Percentiles rank a stretch among this genome's conserved stretches.
These are phyloP conservation scores for Claviceps sp. DNA, from an alignment of 2,329 filamentous ascomycete species.

Conservation along the genomic window DNA sequence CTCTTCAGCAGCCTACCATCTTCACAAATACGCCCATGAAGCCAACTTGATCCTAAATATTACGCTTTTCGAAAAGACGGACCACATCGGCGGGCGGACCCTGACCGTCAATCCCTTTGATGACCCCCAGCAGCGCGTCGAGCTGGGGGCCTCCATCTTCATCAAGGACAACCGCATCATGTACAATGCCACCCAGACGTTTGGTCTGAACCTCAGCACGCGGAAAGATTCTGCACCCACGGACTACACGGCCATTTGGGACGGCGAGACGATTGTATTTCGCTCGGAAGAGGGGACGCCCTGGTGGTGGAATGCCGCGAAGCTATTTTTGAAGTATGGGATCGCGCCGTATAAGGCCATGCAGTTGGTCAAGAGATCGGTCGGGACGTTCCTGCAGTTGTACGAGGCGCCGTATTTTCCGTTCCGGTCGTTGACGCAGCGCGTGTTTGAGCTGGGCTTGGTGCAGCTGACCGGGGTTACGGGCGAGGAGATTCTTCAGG, in stretches of 20 bases:
- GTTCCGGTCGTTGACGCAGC: conserved; percentile 60
- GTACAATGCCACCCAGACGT: conserved; percentile 54
- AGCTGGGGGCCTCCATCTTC: conserved; percentile 88
- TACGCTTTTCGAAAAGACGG: conserved; percentile 72
- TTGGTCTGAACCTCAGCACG: conserved; percentile 49
- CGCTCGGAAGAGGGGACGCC: conserved; percentile 43
- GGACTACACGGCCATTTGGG: conserved; percentile 64
- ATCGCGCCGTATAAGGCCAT: conserved; percentile 61
- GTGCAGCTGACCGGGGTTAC: conserved; percentile 52
- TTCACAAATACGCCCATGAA: conserved; percentile 55
- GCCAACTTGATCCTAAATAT: conserved; percentile 56
- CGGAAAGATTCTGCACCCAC: conserved; percentile 32
- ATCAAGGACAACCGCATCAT: conserved; percentile 75
- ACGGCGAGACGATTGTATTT: conserved; percentile 63
- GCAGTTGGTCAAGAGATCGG: conserved; percentile 55
- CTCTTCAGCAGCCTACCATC: conserved; percentile 72
- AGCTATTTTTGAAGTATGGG: conserved; percentile 78
- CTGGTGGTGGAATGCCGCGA: conserved; percentile 68
- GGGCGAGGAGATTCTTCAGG: conserved; percentile 56
- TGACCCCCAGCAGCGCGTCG: conserved; percentile 54
- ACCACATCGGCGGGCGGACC: conserved; percentile 70
- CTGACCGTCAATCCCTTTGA: conserved; percentile 71
- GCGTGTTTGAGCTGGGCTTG: conserved; percentile 54
- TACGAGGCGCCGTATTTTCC: conserved; percentile 78
- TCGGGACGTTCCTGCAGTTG: conserved; percentile 62